phyloP scores from a whole-genome alignment of 2,329 filamentous ascomycete genomes.

The Davidsoniella neocaledoniae region DNA sequence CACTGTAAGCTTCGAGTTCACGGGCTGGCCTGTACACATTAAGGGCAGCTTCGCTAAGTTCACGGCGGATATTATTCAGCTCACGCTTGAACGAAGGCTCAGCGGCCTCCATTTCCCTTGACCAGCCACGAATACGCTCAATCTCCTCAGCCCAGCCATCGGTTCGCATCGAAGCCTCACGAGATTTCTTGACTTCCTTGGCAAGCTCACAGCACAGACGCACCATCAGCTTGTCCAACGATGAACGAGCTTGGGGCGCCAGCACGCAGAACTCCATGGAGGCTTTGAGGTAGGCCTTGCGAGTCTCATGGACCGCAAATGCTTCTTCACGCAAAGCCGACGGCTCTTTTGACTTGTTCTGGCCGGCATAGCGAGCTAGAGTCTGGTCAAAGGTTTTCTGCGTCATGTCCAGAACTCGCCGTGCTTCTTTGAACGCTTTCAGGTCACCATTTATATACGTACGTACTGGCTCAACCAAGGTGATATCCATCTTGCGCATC shows the following conservation, averaged over 20 bases:
- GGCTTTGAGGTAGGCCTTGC: constrained; percentile 77
- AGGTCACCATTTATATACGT: constrained; percentile 65
- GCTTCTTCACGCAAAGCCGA: constrained; percentile 86
- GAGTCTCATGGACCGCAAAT: constrained; percentile 83
- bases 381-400: constrained; percentile 76
- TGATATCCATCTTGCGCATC: constrained; percentile 59
- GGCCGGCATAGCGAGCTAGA: constrained; percentile 63
- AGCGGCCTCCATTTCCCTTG: constrained; percentile 81
- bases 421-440: constrained; percentile 69
- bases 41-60: constrained; percentile 66
- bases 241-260: constrained; percentile 68
- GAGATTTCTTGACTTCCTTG: constrained; percentile 62
- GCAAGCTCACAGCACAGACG: constrained; percentile 73
- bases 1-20: constrained; percentile 82
- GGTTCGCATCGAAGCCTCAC: constrained; percentile 49
- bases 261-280: constrained; percentile 87
- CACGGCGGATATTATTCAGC: constrained; percentile 58
- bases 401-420: constrained; percentile 55
- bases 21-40: constrained; percentile 60
- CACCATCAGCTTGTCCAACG: constrained; percentile 74
- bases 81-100: constrained; percentile 72
- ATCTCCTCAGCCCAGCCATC: constrained; percentile 61
- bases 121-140: constrained; percentile 84
- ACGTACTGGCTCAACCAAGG: constrained; percentile 68
- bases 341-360: constrained; percentile 86